A percentile compares a stretch with the other conserved stretches of the same genome.
Conservation (phyloP, 1,284 basidiomycete genomes). For the Cerrena zonata region DNA sequence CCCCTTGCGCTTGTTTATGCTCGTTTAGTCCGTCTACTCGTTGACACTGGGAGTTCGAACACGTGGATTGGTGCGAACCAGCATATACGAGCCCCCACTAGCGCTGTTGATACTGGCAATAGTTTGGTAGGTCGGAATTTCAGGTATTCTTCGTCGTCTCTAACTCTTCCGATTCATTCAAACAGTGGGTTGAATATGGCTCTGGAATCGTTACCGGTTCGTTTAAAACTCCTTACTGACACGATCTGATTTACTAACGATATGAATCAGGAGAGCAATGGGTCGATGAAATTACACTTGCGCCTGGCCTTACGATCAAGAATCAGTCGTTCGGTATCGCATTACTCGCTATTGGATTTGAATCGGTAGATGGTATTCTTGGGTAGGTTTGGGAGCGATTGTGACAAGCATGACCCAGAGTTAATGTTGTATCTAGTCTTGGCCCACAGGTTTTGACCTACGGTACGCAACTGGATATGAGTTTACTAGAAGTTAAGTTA, state of each 20-base stretch:
- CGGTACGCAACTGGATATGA: constrained; percentile 14
- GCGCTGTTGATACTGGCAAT: constrained; percentile 25
- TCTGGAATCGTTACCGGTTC: constrained; percentile 43
- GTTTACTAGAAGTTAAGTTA: not conserved
- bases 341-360: constrained; percentile 29
- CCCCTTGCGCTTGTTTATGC: not conserved
- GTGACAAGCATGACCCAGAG: not conserved
- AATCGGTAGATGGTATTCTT: constrained; percentile 47
- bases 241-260: not conserved
- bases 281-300: constrained; percentile 19
- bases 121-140: constrained; percentile 1
- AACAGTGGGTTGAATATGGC: constrained; percentile 37
- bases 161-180: not conserved
- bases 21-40: not conserved
- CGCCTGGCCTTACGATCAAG: constrained; percentile 13
- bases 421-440: constrained; percentile 27
- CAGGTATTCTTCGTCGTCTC: not conserved
- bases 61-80: constrained; percentile 50
- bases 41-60: constrained; percentile 33
- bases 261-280: constrained; percentile 13
- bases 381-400: constrained; percentile 22
- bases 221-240: not conserved
- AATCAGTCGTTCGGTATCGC: constrained; percentile 53
- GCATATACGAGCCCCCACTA: constrained; percentile 35
- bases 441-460: constrained; percentile 45